Percentiles rank a stretch among this genome's conserved stretches.
These are phyloP conservation scores for Astragalus membranaceus DNA, from an alignment of 306 rosid genomes.

Conservation along the genomic window DNA sequence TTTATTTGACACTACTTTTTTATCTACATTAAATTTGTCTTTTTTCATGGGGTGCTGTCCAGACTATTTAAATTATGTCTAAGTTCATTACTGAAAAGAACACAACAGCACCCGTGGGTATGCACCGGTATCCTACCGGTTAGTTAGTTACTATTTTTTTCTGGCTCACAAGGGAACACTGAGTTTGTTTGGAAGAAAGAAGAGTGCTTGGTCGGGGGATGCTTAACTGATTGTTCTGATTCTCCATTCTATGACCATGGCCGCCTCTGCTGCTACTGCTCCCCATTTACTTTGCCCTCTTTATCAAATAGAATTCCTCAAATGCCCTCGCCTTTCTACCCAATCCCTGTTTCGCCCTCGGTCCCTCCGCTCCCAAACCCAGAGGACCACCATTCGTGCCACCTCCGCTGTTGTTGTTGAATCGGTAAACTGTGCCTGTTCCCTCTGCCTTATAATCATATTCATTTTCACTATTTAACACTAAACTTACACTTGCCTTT, in stretches of 20 bases:
- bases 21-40: no score
- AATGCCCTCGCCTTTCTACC: constrained; percentile 26
- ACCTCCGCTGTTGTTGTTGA: constrained; percentile 34
- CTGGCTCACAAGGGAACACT: no score
- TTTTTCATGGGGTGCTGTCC: no score
- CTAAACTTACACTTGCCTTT: not conserved
- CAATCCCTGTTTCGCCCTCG: constrained; percentile 30
- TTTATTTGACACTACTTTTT: no score
- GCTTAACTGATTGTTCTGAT: not conserved
- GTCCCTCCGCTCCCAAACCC: not conserved
- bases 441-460: not conserved
- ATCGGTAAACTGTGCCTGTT: constrained; percentile 24
- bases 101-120: no score
- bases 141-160: no score
- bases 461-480: not conserved
- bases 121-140: no score
- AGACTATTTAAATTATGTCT: no score
- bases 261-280: constrained; percentile 15
- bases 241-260: not conserved
- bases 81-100: no score
- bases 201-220: not conserved
- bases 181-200: not conserved
- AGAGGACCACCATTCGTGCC: constrained; percentile 32
- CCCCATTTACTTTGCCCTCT: constrained; percentile 31
- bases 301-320: constrained; percentile 25